Base-by-base conservation (phyloP, 768 basidiomycete species). In the Cytidiella melzeri region DNA sequence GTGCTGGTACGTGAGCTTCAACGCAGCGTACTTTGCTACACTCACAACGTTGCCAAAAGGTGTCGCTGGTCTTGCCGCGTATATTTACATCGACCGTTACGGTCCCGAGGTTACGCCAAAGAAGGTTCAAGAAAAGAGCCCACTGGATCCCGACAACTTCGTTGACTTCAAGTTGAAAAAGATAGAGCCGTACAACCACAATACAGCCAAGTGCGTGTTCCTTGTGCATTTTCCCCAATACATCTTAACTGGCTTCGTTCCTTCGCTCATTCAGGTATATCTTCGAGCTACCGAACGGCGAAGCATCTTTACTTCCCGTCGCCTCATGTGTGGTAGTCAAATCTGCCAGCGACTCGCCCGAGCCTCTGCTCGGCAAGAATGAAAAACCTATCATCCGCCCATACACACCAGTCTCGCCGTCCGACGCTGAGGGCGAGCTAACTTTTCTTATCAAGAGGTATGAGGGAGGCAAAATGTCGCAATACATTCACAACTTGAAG, bases 141-240 rank as follows among this genome's bases (percentile, higher is more conserved):
- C 84, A 11, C 75, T 92, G 21, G 84, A 88, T 62, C 79, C 87
- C 6, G 69, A 87, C 50, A 80, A 83, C 55, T 91, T 84, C 60
- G 67, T 82, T 43, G 81, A 90, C 63, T 85, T 96, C 68, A 83
- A 81, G 63, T 80, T 98, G 59, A 87, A 87, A 66, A 80, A 81
- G 61, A 66, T 91, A 52, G 70, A 82, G 52, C 84, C 84, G 0
- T 96, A 95, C 75, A 98, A 96, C 78, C 87, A 97, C 77, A 96
- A 98, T 69, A 87, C 92, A 12, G 73, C 89, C 26, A 80, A 77
- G 81, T 92, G 55, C 49, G 75, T 66, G 45, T 26, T 15, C 9
- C n/a, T n/a, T n/a, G n/a, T n/a, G n/a, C n/a, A n/a, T n/a, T n/a
- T n/a, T n/a, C n/a, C n/a, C n/a, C n/a, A n/a, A n/a, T n/a, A n/a